Evolutionary conservation across 140 eudicot species (phyloP), one percentile per base, ranked within the genome.

Genomic region (Anethum foeniculum): DNA sequence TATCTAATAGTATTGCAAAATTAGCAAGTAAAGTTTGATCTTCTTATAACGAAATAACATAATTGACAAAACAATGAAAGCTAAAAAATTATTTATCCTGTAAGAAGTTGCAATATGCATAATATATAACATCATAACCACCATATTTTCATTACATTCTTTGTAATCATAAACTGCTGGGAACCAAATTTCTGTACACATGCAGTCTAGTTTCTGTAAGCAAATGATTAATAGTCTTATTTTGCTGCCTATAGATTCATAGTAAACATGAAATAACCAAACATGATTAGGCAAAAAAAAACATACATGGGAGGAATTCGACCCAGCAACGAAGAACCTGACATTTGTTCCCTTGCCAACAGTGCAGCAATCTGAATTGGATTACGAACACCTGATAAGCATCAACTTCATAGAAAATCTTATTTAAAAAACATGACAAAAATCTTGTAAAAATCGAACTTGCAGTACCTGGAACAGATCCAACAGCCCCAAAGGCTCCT

Each of bases 401-500:
- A 82, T 84, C 80, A 89, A 90, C 96, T 91, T 89, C 87, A 85
- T 82, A 83, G 77, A 74, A 77, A 34, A 34, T 34, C 78, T 34
- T 65, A 46, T 60, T 4, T 69, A 46, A 36, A 47, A n/a, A 60
- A 7, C 65, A 81, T 46, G 56, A 10, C 1, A 12, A 28, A 76
- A 52, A 56, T 75, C 41, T 27, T 3, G 51, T 41, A 52, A 3
- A 36, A 7, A 30, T 28, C 18, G 8, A 13, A 48, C 10, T 56
- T 51, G 82, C 44, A 75, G 82, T 90, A 96, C 99, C 99, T 85
- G 96, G 93, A 46, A 93, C 92, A 2, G 99, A 97, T 80, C 98
- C 99, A 84, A 96, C 98, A 84, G 97, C 99, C 71, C 96, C 99
- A 84, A 88, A 96, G 81, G 86, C 83, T 82, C 96, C 97, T 27